Percentiles rank a stretch among this genome's conserved stretches.
phyloP scores from a whole-genome alignment of 495 filamentous ascomycete genomes.

The Aspergillus saccharolyticus region DNA sequence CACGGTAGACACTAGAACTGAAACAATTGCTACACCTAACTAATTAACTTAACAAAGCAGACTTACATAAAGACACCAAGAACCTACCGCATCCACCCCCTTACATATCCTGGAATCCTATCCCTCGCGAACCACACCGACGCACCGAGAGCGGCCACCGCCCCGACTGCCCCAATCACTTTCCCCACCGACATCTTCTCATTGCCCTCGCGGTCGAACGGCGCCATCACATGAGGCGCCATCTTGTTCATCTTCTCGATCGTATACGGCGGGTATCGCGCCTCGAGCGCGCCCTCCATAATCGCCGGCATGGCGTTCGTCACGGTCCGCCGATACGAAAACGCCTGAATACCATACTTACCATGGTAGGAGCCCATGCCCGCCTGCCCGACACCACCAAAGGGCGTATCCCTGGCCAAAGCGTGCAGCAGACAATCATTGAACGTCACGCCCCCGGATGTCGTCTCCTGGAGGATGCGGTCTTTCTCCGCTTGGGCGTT shows the following conservation, averaged over 20 bases:
- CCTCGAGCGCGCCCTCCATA: background rate
- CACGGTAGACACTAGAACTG: no score
- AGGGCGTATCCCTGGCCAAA: conserved; percentile 7
- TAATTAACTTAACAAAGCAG: background rate
- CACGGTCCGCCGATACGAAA: background rate
- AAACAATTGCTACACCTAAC: no score
- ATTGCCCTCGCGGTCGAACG: conserved; percentile 1
- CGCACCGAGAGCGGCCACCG: background rate
- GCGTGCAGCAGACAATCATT: conserved; percentile 12
- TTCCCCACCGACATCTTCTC: background rate
- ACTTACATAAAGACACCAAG: background rate
- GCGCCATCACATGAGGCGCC: background rate
- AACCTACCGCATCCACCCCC: background rate
- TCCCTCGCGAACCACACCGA: background rate
- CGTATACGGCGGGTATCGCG: background rate
- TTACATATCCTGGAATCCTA: background rate
- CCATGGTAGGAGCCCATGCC: conserved; percentile 13
- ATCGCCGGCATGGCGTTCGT: background rate
- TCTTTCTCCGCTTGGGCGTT: conserved; percentile 7
- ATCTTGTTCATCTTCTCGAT: background rate
- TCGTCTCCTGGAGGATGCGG: background rate
- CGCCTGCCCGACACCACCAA: conserved; percentile 15
- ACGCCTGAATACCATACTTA: conserved; percentile 5
- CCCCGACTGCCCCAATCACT: background rate
- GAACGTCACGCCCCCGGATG: conserved; percentile 13